phyloP scores from a whole-genome alignment of 2,329 filamentous ascomycete species.

The Aspergillus quadrilineatus region DNA sequence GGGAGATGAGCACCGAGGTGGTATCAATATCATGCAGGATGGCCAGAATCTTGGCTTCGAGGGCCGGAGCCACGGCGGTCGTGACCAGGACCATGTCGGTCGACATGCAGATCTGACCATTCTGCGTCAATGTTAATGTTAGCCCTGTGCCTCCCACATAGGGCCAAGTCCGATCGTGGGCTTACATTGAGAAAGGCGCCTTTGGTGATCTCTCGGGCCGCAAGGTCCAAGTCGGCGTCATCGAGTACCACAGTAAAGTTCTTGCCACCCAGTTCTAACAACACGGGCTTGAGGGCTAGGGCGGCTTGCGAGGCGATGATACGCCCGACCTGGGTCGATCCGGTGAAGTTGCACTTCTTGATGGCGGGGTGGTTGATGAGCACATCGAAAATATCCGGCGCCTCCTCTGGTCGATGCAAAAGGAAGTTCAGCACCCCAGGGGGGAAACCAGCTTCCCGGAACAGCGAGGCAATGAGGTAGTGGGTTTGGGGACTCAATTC shows the following conservation, averaged over 20 bases:
- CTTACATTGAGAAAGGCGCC: slow-evolving; percentile 33
- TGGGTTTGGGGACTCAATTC: slow-evolving; percentile 35
- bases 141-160: no score
- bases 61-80: not conserved
- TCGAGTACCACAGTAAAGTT: slow-evolving; percentile 42
- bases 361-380: slow-evolving; percentile 57
- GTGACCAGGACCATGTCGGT: slow-evolving; percentile 64
- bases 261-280: slow-evolving; percentile 48
- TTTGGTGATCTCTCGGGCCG: slow-evolving; percentile 30
- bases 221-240: slow-evolving; percentile 46
- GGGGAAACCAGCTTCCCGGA: slow-evolving; percentile 45
- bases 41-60: not conserved
- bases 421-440: slow-evolving; percentile 67
- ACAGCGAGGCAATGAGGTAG: slow-evolving; percentile 32
- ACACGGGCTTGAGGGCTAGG: slow-evolving; percentile 39
- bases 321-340: slow-evolving; percentile 44
- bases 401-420: slow-evolving; percentile 59
- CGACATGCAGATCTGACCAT: slow-evolving; percentile 76
- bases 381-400: slow-evolving; percentile 63
- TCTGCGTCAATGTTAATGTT: no score
- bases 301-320: slow-evolving; percentile 41
- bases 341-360: slow-evolving; percentile 48
- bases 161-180: no score
- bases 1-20: no score
- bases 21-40: not conserved